Conservation (phyloP, 225 moss, liverwort and hornwort genomes). For the Bryoerythrophyllum caledonicum region DNA sequence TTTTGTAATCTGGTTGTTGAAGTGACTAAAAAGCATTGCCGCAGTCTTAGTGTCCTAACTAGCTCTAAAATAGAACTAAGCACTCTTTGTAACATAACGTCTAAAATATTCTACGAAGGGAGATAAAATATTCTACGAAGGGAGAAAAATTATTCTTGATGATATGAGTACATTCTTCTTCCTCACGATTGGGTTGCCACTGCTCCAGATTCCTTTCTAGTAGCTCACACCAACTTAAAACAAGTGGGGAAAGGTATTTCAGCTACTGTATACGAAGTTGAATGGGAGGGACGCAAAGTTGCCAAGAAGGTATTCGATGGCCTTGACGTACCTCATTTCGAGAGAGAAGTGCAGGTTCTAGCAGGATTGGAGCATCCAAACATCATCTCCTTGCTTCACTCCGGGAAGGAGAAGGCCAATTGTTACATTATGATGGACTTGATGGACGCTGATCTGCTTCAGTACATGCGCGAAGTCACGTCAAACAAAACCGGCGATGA, state of each 20-base stretch:
- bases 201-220: not conserved
- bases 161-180: not conserved
- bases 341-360: not conserved
- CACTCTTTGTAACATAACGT: too few species aligned
- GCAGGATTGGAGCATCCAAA: not conserved
- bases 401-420: not conserved
- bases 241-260: not conserved
- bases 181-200: not conserved
- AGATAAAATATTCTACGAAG: too few species aligned
- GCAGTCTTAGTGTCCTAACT: too few species aligned
- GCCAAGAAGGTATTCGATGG: not conserved
- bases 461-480: not conserved
- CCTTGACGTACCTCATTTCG: not conserved
- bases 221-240: not conserved
- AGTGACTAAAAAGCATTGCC: not conserved
- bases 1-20: not conserved
- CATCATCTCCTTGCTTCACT: not conserved
- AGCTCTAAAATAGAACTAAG: too few species aligned
- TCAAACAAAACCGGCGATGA: not conserved
- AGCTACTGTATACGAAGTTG: not conserved
- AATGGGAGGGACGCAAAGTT: not conserved
- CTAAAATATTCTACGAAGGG: too few species aligned
- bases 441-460: not conserved
- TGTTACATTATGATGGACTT: not conserved
- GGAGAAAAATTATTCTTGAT: too few species aligned